Conservation (phyloP, 2,329 filamentous ascomycete genomes). For the Alternaria incomplexa region DNA sequence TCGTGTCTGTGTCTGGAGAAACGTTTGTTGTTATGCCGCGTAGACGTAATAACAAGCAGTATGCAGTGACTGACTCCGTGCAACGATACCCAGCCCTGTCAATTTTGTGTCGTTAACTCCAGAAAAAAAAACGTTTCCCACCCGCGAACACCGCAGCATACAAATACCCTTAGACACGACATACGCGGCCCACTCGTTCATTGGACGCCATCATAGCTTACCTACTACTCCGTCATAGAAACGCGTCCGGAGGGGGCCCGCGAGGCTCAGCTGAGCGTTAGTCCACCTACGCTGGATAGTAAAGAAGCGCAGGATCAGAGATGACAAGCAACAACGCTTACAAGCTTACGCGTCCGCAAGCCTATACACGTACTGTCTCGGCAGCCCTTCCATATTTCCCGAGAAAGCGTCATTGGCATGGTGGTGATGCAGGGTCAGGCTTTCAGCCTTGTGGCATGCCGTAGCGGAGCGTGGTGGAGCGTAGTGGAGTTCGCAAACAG, state of each 20-base stretch:
- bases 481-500: background rate
- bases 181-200: conserved; percentile 15
- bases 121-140: conserved; percentile 57
- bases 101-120: no score
- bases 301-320: background rate
- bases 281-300: background rate
- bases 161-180: conserved; percentile 13
- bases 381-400: conserved; percentile 1
- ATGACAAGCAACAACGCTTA: conserved; percentile 4
- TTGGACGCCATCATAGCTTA: conserved; percentile 4
- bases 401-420: conserved; percentile 12
- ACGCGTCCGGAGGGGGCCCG: conserved; percentile 23
- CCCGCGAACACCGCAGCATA: conserved; percentile 1
- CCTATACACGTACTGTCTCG: conserved; percentile 8
- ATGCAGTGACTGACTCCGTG: background rate
- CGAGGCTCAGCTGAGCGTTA: conserved; percentile 5
- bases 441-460: conserved; percentile 14
- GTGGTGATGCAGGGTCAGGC: conserved; percentile 13
- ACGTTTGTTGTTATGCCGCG: background rate
- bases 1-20: background rate
- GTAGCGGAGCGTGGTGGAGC: background rate
- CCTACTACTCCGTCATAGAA: background rate
- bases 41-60: background rate
- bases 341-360: conserved; percentile 21
- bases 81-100: background rate